Evolutionary conservation across 1,284 basidiomycete species (phyloP).

Genomic region (Trametes hirsuta): DNA sequence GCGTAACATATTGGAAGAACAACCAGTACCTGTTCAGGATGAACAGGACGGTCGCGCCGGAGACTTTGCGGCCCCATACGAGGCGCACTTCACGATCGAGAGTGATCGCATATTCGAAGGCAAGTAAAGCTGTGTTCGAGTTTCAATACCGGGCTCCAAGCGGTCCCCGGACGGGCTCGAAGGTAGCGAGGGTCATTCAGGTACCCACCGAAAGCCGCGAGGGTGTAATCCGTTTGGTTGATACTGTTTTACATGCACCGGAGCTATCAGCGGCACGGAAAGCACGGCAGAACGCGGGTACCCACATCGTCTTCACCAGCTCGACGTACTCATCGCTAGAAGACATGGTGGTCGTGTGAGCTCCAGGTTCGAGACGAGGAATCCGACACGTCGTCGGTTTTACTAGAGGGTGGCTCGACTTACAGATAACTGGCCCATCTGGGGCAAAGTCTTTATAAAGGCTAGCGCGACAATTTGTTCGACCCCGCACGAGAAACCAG

Average conservation of each 20-base stretch:
- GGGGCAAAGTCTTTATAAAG: too few species aligned
- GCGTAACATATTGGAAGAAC: slow-evolving; percentile 10
- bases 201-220: slow-evolving; percentile 11
- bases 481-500: too few species aligned
- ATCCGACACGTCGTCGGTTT: too few species aligned
- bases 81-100: slow-evolving; percentile 24
- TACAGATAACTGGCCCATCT: too few species aligned
- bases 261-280: too few species aligned
- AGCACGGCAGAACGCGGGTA: background rate
- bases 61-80: slow-evolving; percentile 23
- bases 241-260: background rate
- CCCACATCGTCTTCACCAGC: background rate
- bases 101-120: slow-evolving; percentile 21
- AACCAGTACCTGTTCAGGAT: slow-evolving; percentile 25
- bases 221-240: slow-evolving; percentile 7
- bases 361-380: too few species aligned
- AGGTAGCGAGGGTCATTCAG: background rate
- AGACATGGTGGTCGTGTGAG: background rate
- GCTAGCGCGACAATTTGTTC: too few species aligned
- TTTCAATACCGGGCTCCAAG: background rate
- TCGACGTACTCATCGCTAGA: background rate
- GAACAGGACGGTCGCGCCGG: slow-evolving; percentile 22
- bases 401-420: too few species aligned
- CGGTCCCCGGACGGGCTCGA: background rate
- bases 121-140: slow-evolving; percentile 3